Evolutionary conservation across 441 rosid genomes (phyloP).

Genomic region (Heliophila coronopifolia): DNA sequence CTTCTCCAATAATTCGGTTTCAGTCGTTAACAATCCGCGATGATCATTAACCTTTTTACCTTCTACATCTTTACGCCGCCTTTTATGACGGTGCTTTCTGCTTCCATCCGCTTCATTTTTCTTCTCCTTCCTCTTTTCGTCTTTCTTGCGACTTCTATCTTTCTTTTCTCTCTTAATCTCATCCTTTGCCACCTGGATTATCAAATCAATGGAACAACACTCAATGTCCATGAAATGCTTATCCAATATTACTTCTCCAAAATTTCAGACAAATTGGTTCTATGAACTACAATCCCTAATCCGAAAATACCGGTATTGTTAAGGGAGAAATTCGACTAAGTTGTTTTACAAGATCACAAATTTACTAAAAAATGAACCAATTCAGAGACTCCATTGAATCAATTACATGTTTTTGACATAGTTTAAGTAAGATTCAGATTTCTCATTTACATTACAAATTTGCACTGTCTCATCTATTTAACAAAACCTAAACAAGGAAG

Average conservation of each 20-base stretch:
- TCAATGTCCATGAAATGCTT: no score
- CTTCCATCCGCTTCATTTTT: not conserved
- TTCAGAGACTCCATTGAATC: no score
- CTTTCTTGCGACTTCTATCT: slow-evolving; percentile 37
- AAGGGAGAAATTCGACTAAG: no score
- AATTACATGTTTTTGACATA: no score
- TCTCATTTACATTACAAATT: no score
- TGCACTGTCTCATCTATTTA: slow-evolving; percentile 11
- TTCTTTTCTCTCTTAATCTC: slow-evolving; percentile 38
- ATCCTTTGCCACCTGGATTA: slow-evolving; percentile 34
- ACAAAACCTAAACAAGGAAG: slow-evolving; percentile 26
- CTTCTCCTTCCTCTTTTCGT: slow-evolving; percentile 26
- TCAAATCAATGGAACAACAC: slow-evolving; percentile 24
- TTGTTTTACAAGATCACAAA: no score
- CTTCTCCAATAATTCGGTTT: slow-evolving; percentile 39
- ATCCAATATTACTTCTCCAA: no score
- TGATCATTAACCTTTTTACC: slow-evolving; percentile 14
- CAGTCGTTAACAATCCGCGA: slow-evolving; percentile 17
- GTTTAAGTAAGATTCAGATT: no score
- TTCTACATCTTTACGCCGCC: slow-evolving; percentile 38
- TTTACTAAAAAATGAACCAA: no score
- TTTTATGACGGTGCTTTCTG: slow-evolving; percentile 38
- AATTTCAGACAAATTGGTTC: no score
- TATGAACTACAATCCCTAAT: no score
- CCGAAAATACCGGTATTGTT: no score